These are phyloP conservation scores for Annulohypoxylon stygium DNA, from an alignment of 495 filamentous ascomycete species.

Conservation along the genomic window DNA sequence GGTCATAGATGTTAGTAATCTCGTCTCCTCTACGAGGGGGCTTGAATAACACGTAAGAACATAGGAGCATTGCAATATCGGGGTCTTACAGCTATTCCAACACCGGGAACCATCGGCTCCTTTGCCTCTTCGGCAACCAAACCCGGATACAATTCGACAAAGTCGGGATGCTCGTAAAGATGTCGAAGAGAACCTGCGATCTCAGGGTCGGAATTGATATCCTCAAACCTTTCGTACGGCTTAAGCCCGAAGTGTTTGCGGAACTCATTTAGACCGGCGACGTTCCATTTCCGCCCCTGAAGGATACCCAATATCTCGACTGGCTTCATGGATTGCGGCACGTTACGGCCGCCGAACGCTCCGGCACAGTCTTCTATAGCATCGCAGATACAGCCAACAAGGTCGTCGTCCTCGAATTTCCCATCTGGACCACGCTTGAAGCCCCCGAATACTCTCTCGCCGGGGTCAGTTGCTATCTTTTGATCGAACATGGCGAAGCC, in stretches of 20 bases:
- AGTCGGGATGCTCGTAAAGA: constrained; percentile 82
- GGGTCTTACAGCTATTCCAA: constrained; percentile 71
- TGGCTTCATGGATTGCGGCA: constrained; percentile 77
- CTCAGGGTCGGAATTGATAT: constrained; percentile 80
- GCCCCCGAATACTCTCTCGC: constrained; percentile 72
- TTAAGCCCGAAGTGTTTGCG: constrained; percentile 82
- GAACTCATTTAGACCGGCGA: constrained; percentile 90
- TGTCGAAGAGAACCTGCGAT: constrained; percentile 75
- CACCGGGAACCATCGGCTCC: constrained; percentile 77
- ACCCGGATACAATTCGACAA: constrained; percentile 63
- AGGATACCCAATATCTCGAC: constrained; percentile 90
- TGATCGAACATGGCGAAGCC: constrained; percentile 72
- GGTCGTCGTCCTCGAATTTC: constrained; percentile 72
- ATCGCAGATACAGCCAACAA: constrained; percentile 75
- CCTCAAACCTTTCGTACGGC: constrained; percentile 81
- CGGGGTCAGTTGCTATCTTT: constrained; percentile 70
- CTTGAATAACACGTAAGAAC: neutral
- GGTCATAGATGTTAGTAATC: constrained; percentile 19
- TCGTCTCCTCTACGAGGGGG: neutral
- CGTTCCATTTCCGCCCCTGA: constrained; percentile 84
- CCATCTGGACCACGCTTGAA: constrained; percentile 72
- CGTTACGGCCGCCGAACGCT: constrained; percentile 77
- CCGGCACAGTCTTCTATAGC: constrained; percentile 74
- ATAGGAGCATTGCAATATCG: neutral
- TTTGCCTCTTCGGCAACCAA: constrained; percentile 87